Base-by-base conservation (phyloP, 2,329 filamentous ascomycete species). In the Thielaviopsis populi region DNA sequence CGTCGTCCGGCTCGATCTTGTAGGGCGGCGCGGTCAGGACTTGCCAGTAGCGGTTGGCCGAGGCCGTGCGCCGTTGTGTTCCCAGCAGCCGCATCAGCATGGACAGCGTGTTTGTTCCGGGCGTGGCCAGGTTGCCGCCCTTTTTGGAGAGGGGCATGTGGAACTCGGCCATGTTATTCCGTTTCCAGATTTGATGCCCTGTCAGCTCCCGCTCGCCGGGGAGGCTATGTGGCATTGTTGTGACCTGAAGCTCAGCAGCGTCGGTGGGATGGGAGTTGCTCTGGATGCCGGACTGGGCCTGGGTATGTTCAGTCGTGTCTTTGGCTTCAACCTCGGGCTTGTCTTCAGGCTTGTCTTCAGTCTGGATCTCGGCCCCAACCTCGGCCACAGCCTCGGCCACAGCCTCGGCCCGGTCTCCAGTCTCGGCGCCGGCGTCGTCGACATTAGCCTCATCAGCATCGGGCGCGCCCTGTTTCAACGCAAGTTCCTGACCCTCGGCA, bases 31-130 rank as follows among this genome's bases (percentile, higher is more conserved):
- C 72, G 6, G 86, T 88, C 65, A 96, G 76, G 5, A 86, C 71
- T 19, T 86, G 77, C 91, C 91, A 97, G 73, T 96, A 97, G 40
- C 79, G 79, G 62, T 80, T 74, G n/a, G 84, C 87, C n/a, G 81
- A 74, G 15, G 80, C 79, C 7, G 83, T 82, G 62, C 82, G 79
- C 61, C 81, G 80, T 40, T 85, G 79, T 40, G 81, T 78, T 13
- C 79, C 75, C 61, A 89, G 82, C 6, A 85, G 80, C 56, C 83
- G 77, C 50, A 95, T 73, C 22, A 95, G 71, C 54, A 95, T 73
- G 0, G 86, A 86, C 1, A 99, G 79, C 2, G 80, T 79, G 68
- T 85, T 84, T 46, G 73, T 74, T 22, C 78, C 76, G 1, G 82
- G 81, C 40, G 70, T 69, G 30, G 77, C 77, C 66, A 76, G 24